phyloP scores from a whole-genome alignment of 139 green algal species.

The Chlorella sp. region DNA sequence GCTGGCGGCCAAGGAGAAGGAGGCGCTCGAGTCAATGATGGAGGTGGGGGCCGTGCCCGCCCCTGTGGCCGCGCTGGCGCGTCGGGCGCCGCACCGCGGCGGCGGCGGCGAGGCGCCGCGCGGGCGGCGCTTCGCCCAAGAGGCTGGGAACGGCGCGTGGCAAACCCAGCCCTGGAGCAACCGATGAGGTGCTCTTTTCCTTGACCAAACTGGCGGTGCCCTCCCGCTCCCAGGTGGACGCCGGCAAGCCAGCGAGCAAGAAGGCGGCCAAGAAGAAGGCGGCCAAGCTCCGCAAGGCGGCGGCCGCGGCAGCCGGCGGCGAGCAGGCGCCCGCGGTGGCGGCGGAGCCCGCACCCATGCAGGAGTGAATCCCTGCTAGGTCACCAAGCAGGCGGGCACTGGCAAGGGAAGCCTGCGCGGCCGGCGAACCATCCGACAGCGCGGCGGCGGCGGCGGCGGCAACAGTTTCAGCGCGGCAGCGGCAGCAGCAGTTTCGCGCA shows the following conservation, averaged over 20 bases:
- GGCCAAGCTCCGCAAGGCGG: not conserved
- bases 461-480: too few species aligned
- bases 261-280: constrained; percentile 3
- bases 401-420: too few species aligned
- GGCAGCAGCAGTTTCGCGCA: not conserved
- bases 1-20: constrained; percentile 50
- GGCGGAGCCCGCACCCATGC: constrained; percentile 8
- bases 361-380: constrained; percentile 1
- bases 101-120: too few species aligned
- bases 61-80: too few species aligned
- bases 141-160: too few species aligned
- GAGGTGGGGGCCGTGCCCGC: constrained; percentile 22
- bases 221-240: not conserved
- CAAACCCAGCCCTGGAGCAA: too few species aligned
- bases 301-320: not conserved
- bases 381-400: not conserved
- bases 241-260: constrained; percentile 1
- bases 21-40: constrained; percentile 45
- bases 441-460: not conserved
- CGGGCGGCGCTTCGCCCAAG: too few species aligned
- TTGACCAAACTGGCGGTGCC: not conserved
- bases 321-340: not conserved
- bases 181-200: too few species aligned
- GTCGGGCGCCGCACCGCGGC: too few species aligned
- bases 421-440: not conserved